These are phyloP conservation scores for Capronia epimyces DNA, from an alignment of 2,329 filamentous ascomycete species.

Conservation along the genomic window DNA sequence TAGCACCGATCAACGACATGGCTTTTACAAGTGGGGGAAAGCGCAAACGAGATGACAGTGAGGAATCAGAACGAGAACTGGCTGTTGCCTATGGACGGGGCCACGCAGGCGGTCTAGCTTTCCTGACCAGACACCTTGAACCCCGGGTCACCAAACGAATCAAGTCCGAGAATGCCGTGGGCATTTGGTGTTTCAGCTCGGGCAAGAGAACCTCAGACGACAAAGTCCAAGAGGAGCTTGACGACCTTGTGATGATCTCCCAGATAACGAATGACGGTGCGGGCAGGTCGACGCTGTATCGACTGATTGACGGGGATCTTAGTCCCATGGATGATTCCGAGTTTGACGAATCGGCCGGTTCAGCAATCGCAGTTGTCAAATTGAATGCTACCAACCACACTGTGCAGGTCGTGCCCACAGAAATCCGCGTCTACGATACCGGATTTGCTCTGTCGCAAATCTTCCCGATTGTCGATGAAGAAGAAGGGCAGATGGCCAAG, in stretches of 20 bases:
- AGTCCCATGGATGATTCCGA: constrained; percentile 76
- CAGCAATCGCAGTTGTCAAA: constrained; percentile 77
- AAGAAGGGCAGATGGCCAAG: constrained; percentile 68
- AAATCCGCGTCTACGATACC: constrained; percentile 85
- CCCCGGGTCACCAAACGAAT: constrained; percentile 65
- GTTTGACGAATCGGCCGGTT: constrained; percentile 83
- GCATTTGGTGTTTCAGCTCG: constrained; percentile 74
- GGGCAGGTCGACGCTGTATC: constrained; percentile 73
- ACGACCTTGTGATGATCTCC: constrained; percentile 77
- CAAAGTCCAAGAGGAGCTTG: constrained; percentile 55
- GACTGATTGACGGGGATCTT: constrained; percentile 65
- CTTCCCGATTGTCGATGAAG: constrained; percentile 85
- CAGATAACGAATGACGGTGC: constrained; percentile 60
- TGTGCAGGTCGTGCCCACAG: constrained; percentile 79
- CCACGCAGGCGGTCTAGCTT: constrained; percentile 62
- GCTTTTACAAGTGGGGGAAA: constrained; percentile 20
- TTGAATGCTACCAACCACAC: constrained; percentile 76
- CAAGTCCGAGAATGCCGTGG: constrained; percentile 65
- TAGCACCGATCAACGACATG: constrained; percentile 26
- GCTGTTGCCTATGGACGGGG: constrained; percentile 51
- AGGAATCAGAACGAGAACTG: constrained; percentile 52
- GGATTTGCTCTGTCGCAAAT: constrained; percentile 87
- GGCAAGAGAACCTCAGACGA: constrained; percentile 51
- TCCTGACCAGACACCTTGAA: constrained; percentile 72
- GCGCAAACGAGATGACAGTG: constrained; percentile 31